Conservation (phyloP, 805 yeast species). For the Huiozyma naganishii region DNA sequence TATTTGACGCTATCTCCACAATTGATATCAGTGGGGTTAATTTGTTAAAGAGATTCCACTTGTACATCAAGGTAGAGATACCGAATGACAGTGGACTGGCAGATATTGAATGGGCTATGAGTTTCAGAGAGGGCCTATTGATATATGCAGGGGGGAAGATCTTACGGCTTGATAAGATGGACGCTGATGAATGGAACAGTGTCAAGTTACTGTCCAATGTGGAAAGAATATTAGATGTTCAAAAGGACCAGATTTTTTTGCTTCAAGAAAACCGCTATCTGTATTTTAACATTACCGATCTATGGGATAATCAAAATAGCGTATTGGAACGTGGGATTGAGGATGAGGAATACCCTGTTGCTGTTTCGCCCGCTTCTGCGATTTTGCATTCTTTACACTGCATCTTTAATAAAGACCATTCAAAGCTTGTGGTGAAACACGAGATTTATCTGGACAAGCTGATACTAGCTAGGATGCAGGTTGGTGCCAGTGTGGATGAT, state of each 20-base stretch:
- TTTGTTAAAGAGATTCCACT: slow-evolving; percentile 15
- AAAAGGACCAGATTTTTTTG: slow-evolving; percentile 15
- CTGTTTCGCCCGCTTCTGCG: slow-evolving; percentile 21
- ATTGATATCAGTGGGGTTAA: slow-evolving; percentile 16
- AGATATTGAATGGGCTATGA: slow-evolving; percentile 19
- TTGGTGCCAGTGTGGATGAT: slow-evolving; percentile 6
- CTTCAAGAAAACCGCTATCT: slow-evolving; percentile 12
- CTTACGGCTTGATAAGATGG: slow-evolving; percentile 8
- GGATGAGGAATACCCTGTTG: slow-evolving; percentile 22
- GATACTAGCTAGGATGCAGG: slow-evolving; percentile 10
- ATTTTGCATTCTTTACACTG: slow-evolving; percentile 20
- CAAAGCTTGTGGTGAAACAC: slow-evolving; percentile 16
- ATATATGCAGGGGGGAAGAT: slow-evolving; percentile 13
- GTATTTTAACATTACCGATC: slow-evolving; percentile 12
- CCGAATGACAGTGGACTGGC: slow-evolving; percentile 2
- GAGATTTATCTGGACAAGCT: slow-evolving; percentile 25
- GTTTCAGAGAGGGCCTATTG: slow-evolving; percentile 17
- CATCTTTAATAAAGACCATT: slow-evolving; percentile 10
- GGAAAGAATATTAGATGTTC: slow-evolving; percentile 22
- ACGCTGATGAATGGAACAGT: slow-evolving; percentile 12
- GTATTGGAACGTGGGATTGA: slow-evolving; percentile 12
- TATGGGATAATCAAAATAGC: slow-evolving; percentile 15
- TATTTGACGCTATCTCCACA: slow-evolving; percentile 22
- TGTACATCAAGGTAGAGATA: slow-evolving; percentile 10
- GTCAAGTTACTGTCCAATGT: slow-evolving; percentile 12